phyloP scores from a whole-genome alignment of 2,329 filamentous ascomycete species.

The Arthroderma sp. region DNA sequence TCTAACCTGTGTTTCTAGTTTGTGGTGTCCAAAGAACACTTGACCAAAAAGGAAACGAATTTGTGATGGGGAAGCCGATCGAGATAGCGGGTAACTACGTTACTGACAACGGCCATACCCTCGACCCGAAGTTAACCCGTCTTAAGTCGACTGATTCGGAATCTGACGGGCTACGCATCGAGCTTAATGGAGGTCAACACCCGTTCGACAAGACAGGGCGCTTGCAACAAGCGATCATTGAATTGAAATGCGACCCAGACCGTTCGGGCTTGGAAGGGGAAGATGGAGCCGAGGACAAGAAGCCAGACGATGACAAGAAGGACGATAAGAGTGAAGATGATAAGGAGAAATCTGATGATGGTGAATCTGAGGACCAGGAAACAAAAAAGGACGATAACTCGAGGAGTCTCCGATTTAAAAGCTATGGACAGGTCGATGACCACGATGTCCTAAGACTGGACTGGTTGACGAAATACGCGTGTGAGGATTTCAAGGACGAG shows the following conservation, averaged over 20 bases:
- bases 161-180: constrained; percentile 58
- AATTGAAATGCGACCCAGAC: constrained; percentile 67
- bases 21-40: constrained; percentile 10
- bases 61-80: constrained; percentile 15
- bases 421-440: constrained; percentile 51
- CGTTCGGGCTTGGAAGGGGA: constrained; percentile 54
- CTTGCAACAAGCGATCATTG: constrained; percentile 60
- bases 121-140: constrained; percentile 48
- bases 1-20: constrained; percentile 7
- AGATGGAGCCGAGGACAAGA: constrained; percentile 14
- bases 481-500: constrained; percentile 36
- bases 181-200: constrained; percentile 45
- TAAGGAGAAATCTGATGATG: constrained; percentile 19
- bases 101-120: constrained; percentile 8
- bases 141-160: constrained; percentile 50
- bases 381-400: constrained; percentile 21
- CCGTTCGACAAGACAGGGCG: constrained; percentile 18
- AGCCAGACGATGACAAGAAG: constrained; percentile 15
- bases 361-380: constrained; percentile 17
- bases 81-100: constrained; percentile 20
- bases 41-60: constrained; percentile 13
- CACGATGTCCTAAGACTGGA: constrained; percentile 57
- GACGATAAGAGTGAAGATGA: constrained; percentile 15
- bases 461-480: constrained; percentile 82
- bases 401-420: constrained; percentile 61